These are phyloP conservation scores for Allomyces macrogynus DNA, from an alignment of 192 early-diverging fungal genomes.

Conservation along the genomic window DNA sequence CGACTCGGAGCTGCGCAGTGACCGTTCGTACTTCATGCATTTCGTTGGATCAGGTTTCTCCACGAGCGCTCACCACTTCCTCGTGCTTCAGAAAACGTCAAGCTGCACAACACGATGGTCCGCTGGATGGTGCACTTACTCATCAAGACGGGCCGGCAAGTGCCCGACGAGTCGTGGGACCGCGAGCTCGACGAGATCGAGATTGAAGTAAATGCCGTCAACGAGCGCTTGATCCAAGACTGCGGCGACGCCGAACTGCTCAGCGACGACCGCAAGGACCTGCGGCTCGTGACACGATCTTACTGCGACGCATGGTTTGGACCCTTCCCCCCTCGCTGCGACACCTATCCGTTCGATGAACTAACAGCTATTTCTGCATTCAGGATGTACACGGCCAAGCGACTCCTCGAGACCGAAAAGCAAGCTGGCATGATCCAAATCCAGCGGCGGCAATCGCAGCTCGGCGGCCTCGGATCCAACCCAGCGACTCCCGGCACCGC, in stretches of 20 bases:
- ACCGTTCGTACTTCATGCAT: constrained; percentile 8
- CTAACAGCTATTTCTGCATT: too few relatives aligned
- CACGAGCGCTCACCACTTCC: too few relatives aligned
- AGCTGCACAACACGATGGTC: constrained; percentile 25
- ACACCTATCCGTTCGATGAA: too few relatives aligned
- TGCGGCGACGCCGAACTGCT: constrained; percentile 22
- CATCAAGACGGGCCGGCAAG: constrained; percentile 17
- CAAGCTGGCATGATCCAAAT: background rate
- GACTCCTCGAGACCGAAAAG: background rate
- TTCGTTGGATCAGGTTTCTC: too few relatives aligned
- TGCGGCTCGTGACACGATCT: constrained; percentile 18
- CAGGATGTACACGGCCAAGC: background rate
- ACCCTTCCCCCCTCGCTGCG: too few relatives aligned
- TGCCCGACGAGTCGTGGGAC: constrained; percentile 20
- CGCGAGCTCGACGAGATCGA: constrained; percentile 19
- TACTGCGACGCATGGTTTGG: background rate
- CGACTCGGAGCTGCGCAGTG: constrained; percentile 27
- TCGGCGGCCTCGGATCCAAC: background rate
- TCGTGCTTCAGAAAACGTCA: constrained; percentile 20
- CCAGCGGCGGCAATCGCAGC: background rate
- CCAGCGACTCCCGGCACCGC: background rate
- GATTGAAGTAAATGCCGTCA: constrained; percentile 19
- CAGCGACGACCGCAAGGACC: constrained; percentile 22
- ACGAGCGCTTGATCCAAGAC: constrained; percentile 21
- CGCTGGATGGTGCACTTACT: constrained; percentile 34